A percentile compares a stretch with the other conserved stretches of the same genome.
Conservation (phyloP, 441 rosid genomes). For the Erysimum cheiri region DNA sequence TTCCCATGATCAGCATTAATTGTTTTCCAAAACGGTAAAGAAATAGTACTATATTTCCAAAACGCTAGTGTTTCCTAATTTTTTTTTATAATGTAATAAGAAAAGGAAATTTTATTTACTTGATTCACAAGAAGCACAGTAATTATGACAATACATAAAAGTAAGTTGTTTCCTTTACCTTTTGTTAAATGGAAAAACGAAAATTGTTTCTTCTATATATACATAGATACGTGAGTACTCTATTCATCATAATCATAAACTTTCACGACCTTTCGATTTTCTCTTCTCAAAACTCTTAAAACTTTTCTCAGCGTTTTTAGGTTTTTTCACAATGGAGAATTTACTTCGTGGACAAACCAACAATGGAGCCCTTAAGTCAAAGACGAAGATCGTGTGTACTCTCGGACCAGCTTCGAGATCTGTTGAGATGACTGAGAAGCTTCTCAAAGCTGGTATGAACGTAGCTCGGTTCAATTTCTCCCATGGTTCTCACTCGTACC, state of each 20-base stretch:
- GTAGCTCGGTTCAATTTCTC: conserved; percentile 96
- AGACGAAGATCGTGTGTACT: conserved; percentile 86
- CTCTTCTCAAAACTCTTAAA: conserved; percentile 11
- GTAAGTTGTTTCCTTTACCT: background rate
- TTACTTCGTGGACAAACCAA: conserved; percentile 41
- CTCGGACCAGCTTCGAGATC: conserved; percentile 85
- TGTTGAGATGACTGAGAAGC: conserved; percentile 81
- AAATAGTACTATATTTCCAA: conserved; percentile 5
- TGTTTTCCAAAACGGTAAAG: background rate
- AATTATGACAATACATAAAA: conserved; percentile 14
- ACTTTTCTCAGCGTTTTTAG: background rate
- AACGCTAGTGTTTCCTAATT: background rate
- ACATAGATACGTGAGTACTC: conserved; percentile 5
- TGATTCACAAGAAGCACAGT: background rate
- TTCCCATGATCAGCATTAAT: background rate
- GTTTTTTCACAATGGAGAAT: conserved; percentile 31
- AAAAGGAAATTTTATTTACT: background rate
- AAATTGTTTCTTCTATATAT: conserved; percentile 20
- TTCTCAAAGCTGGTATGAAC: conserved; percentile 92
- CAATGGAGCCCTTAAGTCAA: conserved; percentile 53
- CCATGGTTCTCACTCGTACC: conserved; percentile 83
- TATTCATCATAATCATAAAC: conserved; percentile 21
- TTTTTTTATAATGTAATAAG: background rate
- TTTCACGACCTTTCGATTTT: conserved; percentile 10
- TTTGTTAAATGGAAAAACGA: conserved; percentile 12